Base-by-base conservation (phyloP, 306 rosid genomes). In the Pyrus bretschneideri region DNA sequence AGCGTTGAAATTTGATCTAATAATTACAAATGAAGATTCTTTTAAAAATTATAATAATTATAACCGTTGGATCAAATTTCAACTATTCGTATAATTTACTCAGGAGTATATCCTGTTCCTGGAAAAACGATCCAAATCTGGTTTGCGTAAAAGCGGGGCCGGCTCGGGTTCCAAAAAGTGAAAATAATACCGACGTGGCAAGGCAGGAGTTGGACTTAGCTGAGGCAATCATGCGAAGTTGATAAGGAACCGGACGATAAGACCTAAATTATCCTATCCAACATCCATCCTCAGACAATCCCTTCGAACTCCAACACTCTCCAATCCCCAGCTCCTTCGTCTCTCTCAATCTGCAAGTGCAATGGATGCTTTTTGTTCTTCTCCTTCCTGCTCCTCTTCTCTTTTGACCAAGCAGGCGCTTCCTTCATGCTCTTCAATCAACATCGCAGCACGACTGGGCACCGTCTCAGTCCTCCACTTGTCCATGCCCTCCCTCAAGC, bases 341-440 rank as follows among this genome's bases (percentile, higher is more conserved):
- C 83, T 45, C 76, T 44, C 60, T 55, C 58, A 10, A 33, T 45
- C 67, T 65, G 9, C 51, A 68, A 22, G 22, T 6, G 23, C 44
- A 23, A 87, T 90, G 95, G 88, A 83, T 45, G 52, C 69, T 67
- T 66, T 86, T 27, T 85, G 78, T 75, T 81, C 87, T 38, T 72
- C 81, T 46, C 15, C 71, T 9, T 30, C 25, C 17, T 68, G 19
- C 27, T 42, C 57, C 21, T 42, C 72, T 1, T 42, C 69, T 42
- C 3, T 59, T 9, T 42, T 30, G 64, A 42, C 77, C 1, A 84
- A 30, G 78, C 76, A 79, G 49, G 30, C 76, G 61, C 76, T 78
- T 11, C 82, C 81, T 49, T 70, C 74, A 19, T 51, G 55, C 21
- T 19, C 22, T 59, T 74, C 81, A 52, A 33, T 71, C 76, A 80